phyloP scores from a whole-genome alignment of 768 basidiomycete species.

The Suillus luteus region DNA sequence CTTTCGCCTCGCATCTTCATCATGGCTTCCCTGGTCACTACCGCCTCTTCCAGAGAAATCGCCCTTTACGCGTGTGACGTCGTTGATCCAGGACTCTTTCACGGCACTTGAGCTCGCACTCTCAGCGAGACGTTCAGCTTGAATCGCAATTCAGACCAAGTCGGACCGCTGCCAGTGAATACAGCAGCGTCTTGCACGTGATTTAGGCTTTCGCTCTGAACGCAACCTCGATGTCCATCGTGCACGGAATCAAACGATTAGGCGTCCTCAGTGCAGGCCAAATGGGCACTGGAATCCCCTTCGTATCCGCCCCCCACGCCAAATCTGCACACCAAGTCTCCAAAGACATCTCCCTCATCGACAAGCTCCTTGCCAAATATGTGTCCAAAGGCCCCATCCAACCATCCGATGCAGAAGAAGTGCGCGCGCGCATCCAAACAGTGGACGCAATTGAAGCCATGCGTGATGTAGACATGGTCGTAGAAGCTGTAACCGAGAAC shows the following conservation, averaged over 20 bases:
- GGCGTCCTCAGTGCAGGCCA: conserved; percentile 84
- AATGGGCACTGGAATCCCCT: conserved; percentile 92
- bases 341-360: conserved; percentile 72
- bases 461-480: conserved; percentile 85
- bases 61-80: too few relatives aligned
- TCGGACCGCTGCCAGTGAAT: too few relatives aligned
- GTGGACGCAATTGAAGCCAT: conserved; percentile 62
- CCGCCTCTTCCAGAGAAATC: too few relatives aligned
- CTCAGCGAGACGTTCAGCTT: too few relatives aligned
- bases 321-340: conserved; percentile 54
- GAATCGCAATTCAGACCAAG: too few relatives aligned
- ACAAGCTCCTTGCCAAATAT: conserved; percentile 87
- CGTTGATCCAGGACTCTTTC: too few relatives aligned
- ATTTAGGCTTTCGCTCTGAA: background rate
- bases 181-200: background rate
- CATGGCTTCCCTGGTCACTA: too few relatives aligned
- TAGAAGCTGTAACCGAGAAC: conserved; percentile 93
- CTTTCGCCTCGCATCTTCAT: too few relatives aligned
- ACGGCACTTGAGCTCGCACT: too few relatives aligned
- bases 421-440: conserved; percentile 62
- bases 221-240: conserved; percentile 47
- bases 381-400: conserved; percentile 79
- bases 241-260: conserved; percentile 74
- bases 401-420: conserved; percentile 69
- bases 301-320: conserved; percentile 83